phyloP scores from a whole-genome alignment of 208 protist species.

The Acanthamoeba rhysodes region DNA sequence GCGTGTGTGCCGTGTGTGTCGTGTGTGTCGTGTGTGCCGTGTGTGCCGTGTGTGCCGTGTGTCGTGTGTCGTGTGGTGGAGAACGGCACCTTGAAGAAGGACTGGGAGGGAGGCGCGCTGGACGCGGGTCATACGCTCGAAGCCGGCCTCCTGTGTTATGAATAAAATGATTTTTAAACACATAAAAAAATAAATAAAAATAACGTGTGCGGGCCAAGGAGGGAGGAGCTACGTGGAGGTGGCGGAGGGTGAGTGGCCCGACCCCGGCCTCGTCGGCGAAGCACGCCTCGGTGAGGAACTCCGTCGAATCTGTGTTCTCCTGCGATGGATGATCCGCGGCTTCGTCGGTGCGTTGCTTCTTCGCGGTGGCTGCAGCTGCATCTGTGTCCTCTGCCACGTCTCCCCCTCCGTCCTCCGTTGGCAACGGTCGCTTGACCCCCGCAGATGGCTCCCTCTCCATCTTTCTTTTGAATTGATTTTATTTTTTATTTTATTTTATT shows the following conservation, averaged over 20 bases:
- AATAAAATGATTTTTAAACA: no score
- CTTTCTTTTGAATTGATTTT: no score
- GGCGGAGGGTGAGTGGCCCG: background rate
- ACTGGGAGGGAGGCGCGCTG: conserved; percentile 90
- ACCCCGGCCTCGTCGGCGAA: background rate
- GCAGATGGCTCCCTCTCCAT: no score
- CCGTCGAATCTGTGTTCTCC: no score
- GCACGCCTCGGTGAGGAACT: background rate
- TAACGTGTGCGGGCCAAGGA: background rate
- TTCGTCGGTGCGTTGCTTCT: no score
- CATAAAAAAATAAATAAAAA: background rate
- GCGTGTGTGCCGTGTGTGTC: conserved; percentile 57
- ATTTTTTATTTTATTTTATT: background rate
- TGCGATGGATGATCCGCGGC: no score
- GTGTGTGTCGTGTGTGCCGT: no score
- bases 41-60: no score
- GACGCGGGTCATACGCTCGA: conserved; percentile 97
- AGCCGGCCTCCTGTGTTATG: conserved; percentile 92
- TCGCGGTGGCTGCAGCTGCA: no score
- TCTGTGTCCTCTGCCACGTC: no score
- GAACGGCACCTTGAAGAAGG: conserved; percentile 96
- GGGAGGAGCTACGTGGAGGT: background rate
- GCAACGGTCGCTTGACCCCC: no score
- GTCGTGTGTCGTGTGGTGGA: conserved; percentile 81
- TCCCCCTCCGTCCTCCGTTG: no score